Evolutionary conservation across 768 basidiomycete species (phyloP).

Genomic region (Tremella yokohamensis): DNA sequence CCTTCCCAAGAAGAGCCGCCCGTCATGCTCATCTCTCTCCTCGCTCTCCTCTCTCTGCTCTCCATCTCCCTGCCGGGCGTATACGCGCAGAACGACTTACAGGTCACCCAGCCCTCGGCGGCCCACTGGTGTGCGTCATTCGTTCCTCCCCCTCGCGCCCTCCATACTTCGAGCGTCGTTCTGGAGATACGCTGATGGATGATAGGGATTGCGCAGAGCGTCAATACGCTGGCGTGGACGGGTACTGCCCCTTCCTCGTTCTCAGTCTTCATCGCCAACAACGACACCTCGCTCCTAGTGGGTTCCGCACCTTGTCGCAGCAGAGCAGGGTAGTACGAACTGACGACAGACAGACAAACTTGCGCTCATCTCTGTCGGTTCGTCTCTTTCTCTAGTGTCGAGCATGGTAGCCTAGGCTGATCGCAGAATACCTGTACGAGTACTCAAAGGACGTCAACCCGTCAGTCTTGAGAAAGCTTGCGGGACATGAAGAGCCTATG

Average conservation of each 20-base stretch:
- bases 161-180: not conserved
- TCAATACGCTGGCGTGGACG: slow-evolving; percentile 45
- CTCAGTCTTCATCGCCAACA: slow-evolving; percentile 42
- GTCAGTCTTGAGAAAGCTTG: slow-evolving; percentile 24
- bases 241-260: slow-evolving; percentile 30
- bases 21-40: not conserved
- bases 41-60: not conserved
- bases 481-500: not conserved
- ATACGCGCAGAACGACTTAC: not conserved
- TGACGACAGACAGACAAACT: slow-evolving; percentile 23
- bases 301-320: slow-evolving; percentile 10
- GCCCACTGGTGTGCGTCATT: slow-evolving; percentile 1
- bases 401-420: no score
- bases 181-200: not conserved
- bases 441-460: slow-evolving; percentile 37
- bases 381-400: no score
- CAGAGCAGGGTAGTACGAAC: not conserved
- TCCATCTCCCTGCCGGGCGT: not conserved
- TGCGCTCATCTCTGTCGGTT: slow-evolving; percentile 21
- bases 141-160: not conserved
- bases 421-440: slow-evolving; percentile 20
- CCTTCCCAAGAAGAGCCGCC: no score
- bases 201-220: slow-evolving; percentile 36
- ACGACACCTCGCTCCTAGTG: slow-evolving; percentile 33
- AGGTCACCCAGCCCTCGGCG: slow-evolving; percentile 1